Evolutionary conservation across 2,329 filamentous ascomycete species (phyloP), one percentile per base, ranked within the genome.

Genomic region (Leptographium lundbergii): DNA sequence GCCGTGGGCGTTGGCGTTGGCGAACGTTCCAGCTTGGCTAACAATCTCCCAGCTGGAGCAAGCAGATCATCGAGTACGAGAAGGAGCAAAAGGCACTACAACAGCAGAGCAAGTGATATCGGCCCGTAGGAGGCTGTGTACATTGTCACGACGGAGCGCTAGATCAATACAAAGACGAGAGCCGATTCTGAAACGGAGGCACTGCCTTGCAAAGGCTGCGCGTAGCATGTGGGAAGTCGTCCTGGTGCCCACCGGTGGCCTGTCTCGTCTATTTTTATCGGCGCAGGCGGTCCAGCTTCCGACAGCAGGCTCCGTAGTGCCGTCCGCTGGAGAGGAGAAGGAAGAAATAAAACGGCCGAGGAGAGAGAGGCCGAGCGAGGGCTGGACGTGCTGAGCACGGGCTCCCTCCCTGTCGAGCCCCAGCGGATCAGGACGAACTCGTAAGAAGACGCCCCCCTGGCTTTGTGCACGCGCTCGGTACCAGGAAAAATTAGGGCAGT

Each of bases 41-140:
- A 62, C 55, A 10, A 6, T 42, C 22, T 22, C 27, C 27, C 62
- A 77, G 75, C 57, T 77, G 74, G 74, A 73, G 67, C 65, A 75
- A 69, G 62, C 75, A 77, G 63, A 73, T 77, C 62, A 71, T 68
- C 61, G 74, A 77, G 65, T 66, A 77, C 69, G 75, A 77, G 65
- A 69, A 69, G 63, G 69, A 68, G 53, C 69, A 74, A 57, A 69
- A 69, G 64, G 67, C 65, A 57, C 64, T 65, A 61, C 62, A 63
- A 52, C 24, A 58, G 14, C 61, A 62, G 50, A 63, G 57, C 59
- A 62, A 64, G 50, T 60, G 51, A 54, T 24, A 7, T 14, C 24
- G 25, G 47, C 47, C 22, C 9, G 47, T 14, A 25, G 24, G 24
- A 27, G 14, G 13, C 25, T 27, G 48, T 51, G 48, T 29, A 51